Percentiles rank a stretch among this genome's conserved stretches.
phyloP scores from a whole-genome alignment of 225 moss, liverwort and hornwort species.

The Marchantia polymorpha region DNA sequence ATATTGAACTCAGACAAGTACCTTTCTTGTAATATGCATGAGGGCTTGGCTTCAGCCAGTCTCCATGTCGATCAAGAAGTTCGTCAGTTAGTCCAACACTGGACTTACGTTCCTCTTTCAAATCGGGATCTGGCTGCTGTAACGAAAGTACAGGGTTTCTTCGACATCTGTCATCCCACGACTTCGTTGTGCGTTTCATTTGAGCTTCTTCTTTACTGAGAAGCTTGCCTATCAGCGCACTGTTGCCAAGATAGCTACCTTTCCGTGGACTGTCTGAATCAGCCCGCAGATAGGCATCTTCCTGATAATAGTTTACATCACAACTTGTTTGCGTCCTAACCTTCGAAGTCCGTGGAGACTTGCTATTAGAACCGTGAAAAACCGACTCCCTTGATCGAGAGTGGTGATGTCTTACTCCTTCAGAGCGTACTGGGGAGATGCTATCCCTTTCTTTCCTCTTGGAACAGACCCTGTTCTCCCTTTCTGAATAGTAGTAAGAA shows the following conservation, averaged over 20 bases:
- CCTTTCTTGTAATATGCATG: not conserved
- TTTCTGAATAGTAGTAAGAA: constrained; percentile 1
- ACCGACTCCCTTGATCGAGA: constrained; percentile 20
- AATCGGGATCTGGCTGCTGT: not conserved
- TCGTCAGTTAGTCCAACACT: not conserved
- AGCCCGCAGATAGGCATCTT: not conserved
- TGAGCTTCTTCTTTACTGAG: not conserved
- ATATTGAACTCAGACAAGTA: not conserved
- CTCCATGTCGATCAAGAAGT: not conserved
- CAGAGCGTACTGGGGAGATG: constrained; percentile 1
- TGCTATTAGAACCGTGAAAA: constrained; percentile 10
- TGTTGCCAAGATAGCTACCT: not conserved
- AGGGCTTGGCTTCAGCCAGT: not conserved
- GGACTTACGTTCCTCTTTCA: not conserved
- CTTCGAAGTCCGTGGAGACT: not conserved
- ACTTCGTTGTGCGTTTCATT: not conserved
- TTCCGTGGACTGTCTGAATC: constrained; percentile 15
- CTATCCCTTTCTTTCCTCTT: constrained; percentile 16
- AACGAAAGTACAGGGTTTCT: not conserved
- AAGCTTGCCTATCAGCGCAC: not conserved
- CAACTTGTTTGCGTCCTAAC: constrained; percentile 21
- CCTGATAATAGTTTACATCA: constrained; percentile 4
- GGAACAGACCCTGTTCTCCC: constrained; percentile 7
- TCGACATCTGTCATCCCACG: not conserved
- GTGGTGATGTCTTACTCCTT: not conserved